Conservation (phyloP, 2,329 filamentous ascomycete genomes). For the Aspergillus novoparasiticus region DNA sequence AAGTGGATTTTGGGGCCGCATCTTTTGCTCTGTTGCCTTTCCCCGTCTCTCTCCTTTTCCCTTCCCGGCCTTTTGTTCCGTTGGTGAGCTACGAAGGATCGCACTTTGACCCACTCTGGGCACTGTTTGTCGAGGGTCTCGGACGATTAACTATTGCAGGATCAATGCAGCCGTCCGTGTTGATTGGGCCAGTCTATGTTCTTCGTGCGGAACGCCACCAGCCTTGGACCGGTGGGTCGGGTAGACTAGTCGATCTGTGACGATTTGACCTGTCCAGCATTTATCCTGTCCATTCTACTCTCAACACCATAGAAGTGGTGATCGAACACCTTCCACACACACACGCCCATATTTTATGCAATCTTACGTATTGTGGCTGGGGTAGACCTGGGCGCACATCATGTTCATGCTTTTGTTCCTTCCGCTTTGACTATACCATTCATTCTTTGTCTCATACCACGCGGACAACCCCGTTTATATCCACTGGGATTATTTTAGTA, state of each 20-base stretch:
- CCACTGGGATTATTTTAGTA: too few species aligned
- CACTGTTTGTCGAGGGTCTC: not conserved
- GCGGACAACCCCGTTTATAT: not conserved
- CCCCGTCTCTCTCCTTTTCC: not conserved
- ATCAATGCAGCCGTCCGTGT: not conserved
- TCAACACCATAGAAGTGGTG: not conserved
- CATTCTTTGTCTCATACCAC: not conserved
- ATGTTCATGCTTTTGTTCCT: not conserved
- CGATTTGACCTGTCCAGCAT: not conserved
- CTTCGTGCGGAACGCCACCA: not conserved
- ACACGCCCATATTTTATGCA: not conserved
- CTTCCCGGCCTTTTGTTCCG: not conserved
- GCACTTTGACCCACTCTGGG: not conserved
- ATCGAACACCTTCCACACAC: not conserved
- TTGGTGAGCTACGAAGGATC: not conserved
- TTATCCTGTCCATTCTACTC: not conserved
- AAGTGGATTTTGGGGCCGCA: not conserved
- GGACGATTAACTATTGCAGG: not conserved
- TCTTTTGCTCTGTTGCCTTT: not conserved
- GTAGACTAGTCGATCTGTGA: slow-evolving; percentile 2
- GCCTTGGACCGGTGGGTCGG: not conserved
- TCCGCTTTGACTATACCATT: not conserved
- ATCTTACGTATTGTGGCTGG: not conserved
- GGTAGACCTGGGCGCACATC: not conserved
- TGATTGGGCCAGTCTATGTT: not conserved